Evolutionary conservation across 1,284 basidiomycete species (phyloP).

Genomic region (Microbotryum intermedium): DNA sequence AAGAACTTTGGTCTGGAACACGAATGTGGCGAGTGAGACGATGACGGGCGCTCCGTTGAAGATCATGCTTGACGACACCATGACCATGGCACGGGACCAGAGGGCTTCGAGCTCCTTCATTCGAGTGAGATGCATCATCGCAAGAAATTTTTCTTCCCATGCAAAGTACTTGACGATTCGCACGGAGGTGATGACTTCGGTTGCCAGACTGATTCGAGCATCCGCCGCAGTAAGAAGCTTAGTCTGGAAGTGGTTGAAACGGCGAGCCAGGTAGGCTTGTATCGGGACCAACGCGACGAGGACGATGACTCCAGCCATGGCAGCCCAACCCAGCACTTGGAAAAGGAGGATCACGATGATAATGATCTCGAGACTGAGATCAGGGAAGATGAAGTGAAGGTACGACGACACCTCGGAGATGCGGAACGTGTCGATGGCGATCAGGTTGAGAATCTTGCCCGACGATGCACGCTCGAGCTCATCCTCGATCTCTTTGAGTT

Average conservation of each 20-base stretch:
- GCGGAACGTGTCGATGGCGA: slow-evolving; percentile 48
- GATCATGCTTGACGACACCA: slow-evolving; percentile 40
- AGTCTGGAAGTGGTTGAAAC: slow-evolving; percentile 45
- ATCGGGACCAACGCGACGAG: slow-evolving; percentile 38
- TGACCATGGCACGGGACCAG: slow-evolving; percentile 41
- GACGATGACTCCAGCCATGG: slow-evolving; percentile 43
- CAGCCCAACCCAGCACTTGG: slow-evolving; percentile 42
- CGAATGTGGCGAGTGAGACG: slow-evolving; percentile 29
- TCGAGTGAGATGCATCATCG: slow-evolving; percentile 44
- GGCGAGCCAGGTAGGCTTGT: slow-evolving; percentile 40
- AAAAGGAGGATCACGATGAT: slow-evolving; percentile 45
- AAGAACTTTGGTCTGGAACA: slow-evolving; percentile 42
- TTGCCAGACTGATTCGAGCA: slow-evolving; percentile 46
- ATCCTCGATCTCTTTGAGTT: slow-evolving; percentile 19
- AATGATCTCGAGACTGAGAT: slow-evolving; percentile 43
- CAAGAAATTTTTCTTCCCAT: slow-evolving; percentile 45
- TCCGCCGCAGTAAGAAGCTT: slow-evolving; percentile 47
- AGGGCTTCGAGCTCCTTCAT: slow-evolving; percentile 44
- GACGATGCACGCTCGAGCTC: slow-evolving; percentile 35
- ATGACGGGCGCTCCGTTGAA: slow-evolving; percentile 35
- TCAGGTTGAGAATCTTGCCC: slow-evolving; percentile 49
- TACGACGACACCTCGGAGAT: slow-evolving; percentile 37
- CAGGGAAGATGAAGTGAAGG: slow-evolving; percentile 40
- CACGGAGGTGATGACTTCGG: slow-evolving; percentile 49
- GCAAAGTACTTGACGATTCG: slow-evolving; percentile 41